Evolutionary conservation across 192 early-diverging fungal genomes (phyloP), one percentile per base, ranked within the genome.

Genomic region (Linnemannia zychae): DNA sequence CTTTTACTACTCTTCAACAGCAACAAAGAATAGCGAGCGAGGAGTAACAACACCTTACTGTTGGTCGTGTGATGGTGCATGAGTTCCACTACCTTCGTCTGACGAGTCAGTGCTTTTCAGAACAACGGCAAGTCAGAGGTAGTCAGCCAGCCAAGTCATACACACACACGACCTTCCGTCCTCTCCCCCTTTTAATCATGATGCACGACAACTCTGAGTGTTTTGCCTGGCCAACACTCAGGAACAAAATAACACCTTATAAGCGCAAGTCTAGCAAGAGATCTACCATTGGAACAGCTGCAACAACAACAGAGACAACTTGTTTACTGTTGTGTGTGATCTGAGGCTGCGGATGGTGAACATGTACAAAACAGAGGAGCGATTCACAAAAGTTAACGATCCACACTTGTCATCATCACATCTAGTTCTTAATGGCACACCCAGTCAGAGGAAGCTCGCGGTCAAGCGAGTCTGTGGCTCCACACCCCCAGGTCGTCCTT

Each of bases 391-490:
- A 31, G 12, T 28, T 63, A 63, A 63, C 24, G 24, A n/a, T 68
- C 38, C 36, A n/a, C 38, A 7, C 37, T n/a, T 24, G 24, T 38
- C 67, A 36, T 34, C 13, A 63, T 24, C 15, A 16, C 15, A 63
- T 12, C 11, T 28, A 7, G 53, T 67, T n/a, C 37, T 44, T 17
- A 63, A 81, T 81, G 80, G 63, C 73, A 24, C 76, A 72, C 67
- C 82, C 82, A 52, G 82, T 75, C 28, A 48, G 82, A 78, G 82
- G 82, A 38, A 84, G 77, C 53, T 84, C 82, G 13, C 82, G 82
- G 31, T 31, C 77, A 16, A 84, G 49, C 67, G 82, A 84, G 22
- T 72, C 72, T 67, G 33, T n/a, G 44, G 71, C 60, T 13, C 74
- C 83, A 24, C 83, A 85, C 36, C 77, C 77, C 33, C 72, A 79